These are phyloP conservation scores for Crithidia mellificae DNA, from an alignment of 208 protist genomes.

Conservation along the genomic window DNA sequence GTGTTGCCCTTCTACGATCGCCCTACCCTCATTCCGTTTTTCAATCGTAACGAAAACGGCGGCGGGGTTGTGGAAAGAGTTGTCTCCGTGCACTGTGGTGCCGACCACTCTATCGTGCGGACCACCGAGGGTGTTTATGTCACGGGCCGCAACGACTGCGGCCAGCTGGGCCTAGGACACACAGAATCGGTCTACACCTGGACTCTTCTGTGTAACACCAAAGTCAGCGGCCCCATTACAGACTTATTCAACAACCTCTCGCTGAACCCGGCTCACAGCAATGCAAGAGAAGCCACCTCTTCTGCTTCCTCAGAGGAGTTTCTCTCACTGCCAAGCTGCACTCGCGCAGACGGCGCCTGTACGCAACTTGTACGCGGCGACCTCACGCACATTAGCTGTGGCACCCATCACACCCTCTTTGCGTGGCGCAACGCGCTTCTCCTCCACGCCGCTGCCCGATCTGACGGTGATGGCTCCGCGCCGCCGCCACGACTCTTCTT, in stretches of 20 bases:
- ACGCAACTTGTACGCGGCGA: conserved; percentile 33
- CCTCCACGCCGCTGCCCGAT: neutral
- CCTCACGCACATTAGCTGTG: conserved; percentile 80
- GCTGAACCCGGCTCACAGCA: too few relatives aligned
- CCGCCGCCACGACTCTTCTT: conserved; percentile 18
- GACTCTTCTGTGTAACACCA: conserved; percentile 28
- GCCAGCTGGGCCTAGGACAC: conserved; percentile 74
- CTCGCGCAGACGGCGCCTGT: neutral
- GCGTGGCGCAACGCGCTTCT: conserved; percentile 52
- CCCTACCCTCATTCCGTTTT: conserved; percentile 53
- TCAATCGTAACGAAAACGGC: conserved; percentile 24
- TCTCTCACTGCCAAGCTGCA: neutral
- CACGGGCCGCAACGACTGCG: conserved; percentile 73
- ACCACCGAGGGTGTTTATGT: conserved; percentile 62
- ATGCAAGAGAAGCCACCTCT: too few relatives aligned
- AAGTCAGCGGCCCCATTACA: too few relatives aligned
- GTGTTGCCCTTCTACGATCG: conserved; percentile 10
- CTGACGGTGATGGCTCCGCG: neutral
- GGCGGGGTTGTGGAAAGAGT: conserved; percentile 5
- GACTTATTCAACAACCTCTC: too few relatives aligned
- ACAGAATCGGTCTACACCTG: conserved; percentile 39
- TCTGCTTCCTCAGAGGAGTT: neutral
- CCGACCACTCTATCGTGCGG: conserved; percentile 72
- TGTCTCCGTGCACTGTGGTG: conserved; percentile 54
- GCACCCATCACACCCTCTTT: conserved; percentile 81